Evolutionary conservation across 495 filamentous ascomycete genomes (phyloP).

Genomic region (Podospora sp.): DNA sequence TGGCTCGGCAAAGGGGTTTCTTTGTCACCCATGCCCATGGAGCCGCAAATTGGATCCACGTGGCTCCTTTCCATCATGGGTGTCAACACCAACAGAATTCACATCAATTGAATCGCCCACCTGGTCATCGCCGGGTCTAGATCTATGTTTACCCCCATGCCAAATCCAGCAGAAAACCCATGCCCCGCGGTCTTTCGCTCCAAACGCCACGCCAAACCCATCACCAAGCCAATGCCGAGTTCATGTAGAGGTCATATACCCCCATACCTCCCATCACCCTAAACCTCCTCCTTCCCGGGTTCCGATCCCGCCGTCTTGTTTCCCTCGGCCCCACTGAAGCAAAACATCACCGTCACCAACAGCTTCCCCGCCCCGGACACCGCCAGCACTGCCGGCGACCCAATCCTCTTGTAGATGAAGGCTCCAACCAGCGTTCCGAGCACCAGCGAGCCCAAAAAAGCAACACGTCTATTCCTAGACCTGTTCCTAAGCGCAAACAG

Average conservation of each 20-base stretch:
- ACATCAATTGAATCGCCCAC: not conserved
- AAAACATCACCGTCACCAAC: slow-evolving; percentile 48
- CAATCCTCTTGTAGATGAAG: slow-evolving; percentile 44
- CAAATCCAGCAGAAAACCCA: not conserved
- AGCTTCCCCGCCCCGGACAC: slow-evolving; percentile 50
- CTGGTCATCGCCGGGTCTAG: not conserved
- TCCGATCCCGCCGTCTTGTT: slow-evolving; percentile 23
- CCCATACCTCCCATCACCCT: not conserved
- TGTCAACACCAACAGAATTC: not conserved
- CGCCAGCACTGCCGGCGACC: slow-evolving; percentile 46
- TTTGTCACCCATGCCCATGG: no score
- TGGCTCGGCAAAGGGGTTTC: no score
- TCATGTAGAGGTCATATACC: not conserved
- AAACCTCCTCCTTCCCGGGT: slow-evolving; percentile 1
- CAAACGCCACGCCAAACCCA: not conserved
- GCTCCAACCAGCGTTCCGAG: slow-evolving; percentile 59
- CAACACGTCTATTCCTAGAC: slow-evolving; percentile 52
- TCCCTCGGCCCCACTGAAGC: slow-evolving; percentile 45
- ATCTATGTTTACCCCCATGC: not conserved
- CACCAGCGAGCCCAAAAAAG: slow-evolving; percentile 54
- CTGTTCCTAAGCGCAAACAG: slow-evolving; percentile 51
- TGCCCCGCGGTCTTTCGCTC: not conserved
- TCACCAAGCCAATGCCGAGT: not conserved
- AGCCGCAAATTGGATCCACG: not conserved
- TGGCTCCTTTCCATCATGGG: not conserved